Evolutionary conservation across 208 protist species (phyloP).

Genomic region (Acanthamoeba sp.): DNA sequence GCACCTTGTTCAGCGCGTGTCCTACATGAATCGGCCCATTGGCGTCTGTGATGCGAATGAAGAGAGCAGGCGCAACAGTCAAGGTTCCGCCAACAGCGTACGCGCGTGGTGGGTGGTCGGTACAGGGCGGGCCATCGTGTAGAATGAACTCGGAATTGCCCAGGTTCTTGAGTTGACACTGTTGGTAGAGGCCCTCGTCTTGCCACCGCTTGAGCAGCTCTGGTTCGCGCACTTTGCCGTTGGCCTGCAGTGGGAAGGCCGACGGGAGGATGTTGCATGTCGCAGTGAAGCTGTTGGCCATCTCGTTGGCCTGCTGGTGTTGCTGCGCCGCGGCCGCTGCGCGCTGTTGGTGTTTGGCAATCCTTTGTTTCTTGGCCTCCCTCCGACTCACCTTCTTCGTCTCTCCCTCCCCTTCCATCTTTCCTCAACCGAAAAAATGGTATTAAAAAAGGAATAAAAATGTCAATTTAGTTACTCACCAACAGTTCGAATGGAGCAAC

Average conservation of each 20-base stretch:
- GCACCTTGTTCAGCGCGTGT: slow-evolving; percentile 81
- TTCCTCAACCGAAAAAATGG: no score
- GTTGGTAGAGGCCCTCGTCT: slow-evolving; percentile 42
- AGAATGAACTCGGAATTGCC: slow-evolving; percentile 75
- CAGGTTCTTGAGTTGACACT: background rate
- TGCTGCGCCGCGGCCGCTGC: background rate
- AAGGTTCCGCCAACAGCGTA: background rate
- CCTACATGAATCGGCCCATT: slow-evolving; percentile 87
- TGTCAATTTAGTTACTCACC: no score
- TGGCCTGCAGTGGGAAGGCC: background rate
- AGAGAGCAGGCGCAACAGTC: no score
- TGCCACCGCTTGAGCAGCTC: slow-evolving; percentile 72
- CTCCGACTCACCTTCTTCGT: background rate
- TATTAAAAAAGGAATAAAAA: no score
- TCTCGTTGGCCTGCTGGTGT: background rate
- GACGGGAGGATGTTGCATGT: slow-evolving; percentile 17
- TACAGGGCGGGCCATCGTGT: slow-evolving; percentile 87
- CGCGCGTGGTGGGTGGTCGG: background rate
- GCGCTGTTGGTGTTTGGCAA: background rate
- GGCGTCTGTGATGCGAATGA: slow-evolving; percentile 77
- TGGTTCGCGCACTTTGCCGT: slow-evolving; percentile 27
- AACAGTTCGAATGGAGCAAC: no score
- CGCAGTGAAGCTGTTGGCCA: background rate
- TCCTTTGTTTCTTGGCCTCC: background rate
- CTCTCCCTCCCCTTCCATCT: no score